Percentiles rank a stretch among this genome's conserved stretches.
Conservation (phyloP, 108 stramenopile species). For the Skeletonema marinoi region DNA sequence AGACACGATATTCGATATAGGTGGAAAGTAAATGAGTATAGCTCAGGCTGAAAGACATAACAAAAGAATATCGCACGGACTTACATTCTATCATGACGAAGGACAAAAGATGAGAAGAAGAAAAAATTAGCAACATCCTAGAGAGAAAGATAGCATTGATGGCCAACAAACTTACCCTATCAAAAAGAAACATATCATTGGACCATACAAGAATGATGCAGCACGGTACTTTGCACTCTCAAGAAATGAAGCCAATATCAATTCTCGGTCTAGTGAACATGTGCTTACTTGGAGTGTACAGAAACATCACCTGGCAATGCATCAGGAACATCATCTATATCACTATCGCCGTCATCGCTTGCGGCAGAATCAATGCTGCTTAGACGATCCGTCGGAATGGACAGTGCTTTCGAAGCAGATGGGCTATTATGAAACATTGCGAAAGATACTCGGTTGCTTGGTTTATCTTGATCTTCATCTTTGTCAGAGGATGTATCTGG, state of each 20-base stretch:
- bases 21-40: not conserved
- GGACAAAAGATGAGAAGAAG: not conserved
- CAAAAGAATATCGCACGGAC: not conserved
- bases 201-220: conserved; percentile 38
- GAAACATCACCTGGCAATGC: not conserved
- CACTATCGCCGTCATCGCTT: conserved; percentile 37
- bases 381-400: not conserved
- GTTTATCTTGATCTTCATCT: not conserved
- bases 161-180: conserved; percentile 22
- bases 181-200: conserved; percentile 35
- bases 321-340: conserved; percentile 49
- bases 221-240: conserved; percentile 18
- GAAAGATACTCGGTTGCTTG: not conserved
- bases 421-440: not conserved
- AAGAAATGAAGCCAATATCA: conserved; percentile 25
- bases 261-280: not conserved
- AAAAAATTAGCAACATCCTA: not conserved
- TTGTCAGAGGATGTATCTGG: not conserved
- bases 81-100: conserved; percentile 16
- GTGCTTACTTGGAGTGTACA: conserved; percentile 8
- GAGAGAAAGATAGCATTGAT: not conserved
- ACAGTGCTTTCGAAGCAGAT: not conserved
- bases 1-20: not conserved
- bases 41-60: not conserved
- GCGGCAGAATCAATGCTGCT: conserved; percentile 12